Conservation (phyloP, 176 grass and related monocot species). For the Lolium rigidum region DNA sequence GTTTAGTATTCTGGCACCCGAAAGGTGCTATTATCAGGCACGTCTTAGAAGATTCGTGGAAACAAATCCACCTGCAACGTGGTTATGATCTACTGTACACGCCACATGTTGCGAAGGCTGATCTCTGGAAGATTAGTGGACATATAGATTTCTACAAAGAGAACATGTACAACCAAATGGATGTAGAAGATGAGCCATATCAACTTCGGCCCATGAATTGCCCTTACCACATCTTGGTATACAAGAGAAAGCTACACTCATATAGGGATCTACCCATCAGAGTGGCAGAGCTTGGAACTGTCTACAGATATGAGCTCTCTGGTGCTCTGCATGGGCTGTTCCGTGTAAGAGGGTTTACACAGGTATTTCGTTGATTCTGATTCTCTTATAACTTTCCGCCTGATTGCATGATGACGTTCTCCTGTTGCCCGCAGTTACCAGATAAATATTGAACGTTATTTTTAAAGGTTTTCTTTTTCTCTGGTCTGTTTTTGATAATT, state of each 20-base stretch:
- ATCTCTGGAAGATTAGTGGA: slow-evolving; percentile 94
- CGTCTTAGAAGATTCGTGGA: slow-evolving; percentile 94
- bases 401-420: neutral
- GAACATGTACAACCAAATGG: slow-evolving; percentile 96
- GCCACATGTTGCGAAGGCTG: slow-evolving; percentile 90
- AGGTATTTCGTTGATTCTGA: slow-evolving; percentile 55
- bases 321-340: slow-evolving; percentile 94
- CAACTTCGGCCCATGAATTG: slow-evolving; percentile 98
- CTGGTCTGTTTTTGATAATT: neutral
- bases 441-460: neutral
- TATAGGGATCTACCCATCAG: slow-evolving; percentile 93
- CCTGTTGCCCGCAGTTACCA: neutral
- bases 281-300: slow-evolving; percentile 94
- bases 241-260: slow-evolving; percentile 94
- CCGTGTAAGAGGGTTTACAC: slow-evolving; percentile 97
- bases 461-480: neutral
- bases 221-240: slow-evolving; percentile 93
- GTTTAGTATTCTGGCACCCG: slow-evolving; percentile 99
- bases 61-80: slow-evolving; percentile 80
- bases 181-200: slow-evolving; percentile 92
- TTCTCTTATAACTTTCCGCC: slow-evolving; percentile 21
- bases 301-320: slow-evolving; percentile 95
- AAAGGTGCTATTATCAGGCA: slow-evolving; percentile 88
- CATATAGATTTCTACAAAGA: slow-evolving; percentile 95
- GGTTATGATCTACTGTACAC: slow-evolving; percentile 94